phyloP scores from a whole-genome alignment of 352 stramenopile species.

The Phytopythium ostracodes region DNA sequence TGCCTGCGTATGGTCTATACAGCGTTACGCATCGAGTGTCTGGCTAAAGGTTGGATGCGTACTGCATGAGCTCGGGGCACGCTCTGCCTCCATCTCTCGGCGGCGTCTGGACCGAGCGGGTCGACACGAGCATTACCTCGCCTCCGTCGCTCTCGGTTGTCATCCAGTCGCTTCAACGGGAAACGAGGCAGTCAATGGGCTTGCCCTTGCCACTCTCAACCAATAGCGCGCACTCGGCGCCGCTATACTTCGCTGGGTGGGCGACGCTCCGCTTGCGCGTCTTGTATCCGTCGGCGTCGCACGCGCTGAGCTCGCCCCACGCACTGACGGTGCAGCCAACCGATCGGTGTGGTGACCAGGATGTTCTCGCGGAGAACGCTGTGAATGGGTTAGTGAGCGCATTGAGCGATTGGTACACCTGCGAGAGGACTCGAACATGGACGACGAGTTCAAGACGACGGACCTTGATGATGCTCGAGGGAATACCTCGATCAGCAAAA shows the following conservation, averaged over 20 bases:
- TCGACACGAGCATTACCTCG: conserved; percentile 27
- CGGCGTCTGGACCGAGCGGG: conserved; percentile 27
- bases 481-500: no score
- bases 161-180: conserved; percentile 27
- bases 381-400: no score
- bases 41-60: no score
- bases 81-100: conserved; percentile 28
- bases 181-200: conserved; percentile 27
- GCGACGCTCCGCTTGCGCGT: conserved; percentile 18
- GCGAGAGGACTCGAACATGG: no score
- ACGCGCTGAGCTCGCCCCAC: conserved; percentile 23
- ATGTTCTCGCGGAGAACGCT: no score
- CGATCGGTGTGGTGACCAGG: conserved; percentile 13
- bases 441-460: no score
- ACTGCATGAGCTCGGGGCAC: conserved; percentile 33
- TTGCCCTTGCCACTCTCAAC: conserved; percentile 22
- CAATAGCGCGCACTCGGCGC: conserved; percentile 15
- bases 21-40: no score
- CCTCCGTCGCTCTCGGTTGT: conserved; percentile 16
- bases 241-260: conserved; percentile 17
- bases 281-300: conserved; percentile 24
- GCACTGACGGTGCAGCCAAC: conserved; percentile 21
- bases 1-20: no score
- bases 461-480: no score
- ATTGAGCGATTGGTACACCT: no score